phyloP scores from a whole-genome alignment of 371 early-diverging fungal species.

The Nematocida sp. region DNA sequence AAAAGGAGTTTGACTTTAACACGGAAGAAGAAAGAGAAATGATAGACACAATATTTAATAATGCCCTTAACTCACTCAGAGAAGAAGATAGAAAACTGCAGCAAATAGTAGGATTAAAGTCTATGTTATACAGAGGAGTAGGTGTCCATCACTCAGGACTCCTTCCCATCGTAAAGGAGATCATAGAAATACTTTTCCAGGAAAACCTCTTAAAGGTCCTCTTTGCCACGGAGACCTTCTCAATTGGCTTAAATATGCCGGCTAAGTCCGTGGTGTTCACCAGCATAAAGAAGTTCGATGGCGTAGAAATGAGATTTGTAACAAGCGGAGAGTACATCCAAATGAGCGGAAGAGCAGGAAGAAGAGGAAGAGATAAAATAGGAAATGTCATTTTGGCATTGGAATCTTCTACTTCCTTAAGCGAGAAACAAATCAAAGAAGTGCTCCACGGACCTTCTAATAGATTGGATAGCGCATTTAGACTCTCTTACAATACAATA shows the following conservation, averaged over 20 bases:
- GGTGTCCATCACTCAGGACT: slow-evolving; percentile 99
- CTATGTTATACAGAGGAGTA: slow-evolving; percentile 86
- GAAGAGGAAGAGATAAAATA: slow-evolving; percentile 78
- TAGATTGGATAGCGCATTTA: slow-evolving; percentile 88
- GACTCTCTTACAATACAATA: slow-evolving; percentile 96
- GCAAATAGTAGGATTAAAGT: slow-evolving; percentile 85
- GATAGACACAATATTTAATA: slow-evolving; percentile 79
- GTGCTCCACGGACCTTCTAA: slow-evolving; percentile 71
- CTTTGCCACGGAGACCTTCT: slow-evolving; percentile 99
- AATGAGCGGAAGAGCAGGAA: slow-evolving; percentile 68
- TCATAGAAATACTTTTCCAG: slow-evolving; percentile 97
- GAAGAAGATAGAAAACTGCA: slow-evolving; percentile 87
- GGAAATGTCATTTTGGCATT: slow-evolving; percentile 95
- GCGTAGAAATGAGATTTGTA: slow-evolving; percentile 77
- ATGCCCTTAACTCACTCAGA: slow-evolving; percentile 78
- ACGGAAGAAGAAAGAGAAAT: slow-evolving; percentile 78
- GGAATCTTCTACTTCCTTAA: slow-evolving; percentile 67
- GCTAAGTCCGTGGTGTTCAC: slow-evolving; percentile 98
- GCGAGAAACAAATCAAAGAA: slow-evolving; percentile 51
- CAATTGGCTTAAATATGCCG: slow-evolving; percentile 99
- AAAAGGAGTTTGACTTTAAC: slow-evolving; percentile 86
- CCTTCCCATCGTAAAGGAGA: slow-evolving; percentile 94
- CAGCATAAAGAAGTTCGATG: slow-evolving; percentile 90
- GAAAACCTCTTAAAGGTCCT: slow-evolving; percentile 92
- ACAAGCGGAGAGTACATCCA: slow-evolving; percentile 97